Percentiles rank a stretch among this genome's conserved stretches.
phyloP scores from a whole-genome alignment of 2,329 filamentous ascomycete species.

The Beauveria scarabaeidicola region DNA sequence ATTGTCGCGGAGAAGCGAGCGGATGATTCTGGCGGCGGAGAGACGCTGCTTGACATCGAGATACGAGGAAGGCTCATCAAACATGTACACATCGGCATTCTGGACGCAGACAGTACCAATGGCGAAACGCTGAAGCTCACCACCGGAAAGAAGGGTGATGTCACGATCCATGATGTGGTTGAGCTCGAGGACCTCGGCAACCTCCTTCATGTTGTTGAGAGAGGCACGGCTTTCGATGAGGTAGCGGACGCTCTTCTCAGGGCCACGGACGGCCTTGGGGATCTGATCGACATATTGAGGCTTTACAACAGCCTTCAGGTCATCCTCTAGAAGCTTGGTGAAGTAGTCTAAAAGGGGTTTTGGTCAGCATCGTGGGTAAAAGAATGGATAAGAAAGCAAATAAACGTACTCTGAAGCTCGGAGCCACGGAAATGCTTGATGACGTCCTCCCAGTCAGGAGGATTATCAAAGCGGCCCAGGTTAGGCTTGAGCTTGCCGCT shows the following conservation, averaged over 20 bases:
- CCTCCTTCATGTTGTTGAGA: constrained; percentile 72
- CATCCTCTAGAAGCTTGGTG: constrained; percentile 93
- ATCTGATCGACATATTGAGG: constrained; percentile 99
- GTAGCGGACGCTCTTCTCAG: constrained; percentile 68
- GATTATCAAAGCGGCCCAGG: constrained; percentile 87
- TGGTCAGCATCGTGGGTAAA: background rate
- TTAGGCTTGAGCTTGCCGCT: constrained; percentile 98
- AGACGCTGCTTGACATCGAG: constrained; percentile 99
- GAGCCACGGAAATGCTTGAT: constrained; percentile 97
- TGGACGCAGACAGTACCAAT: constrained; percentile 95
- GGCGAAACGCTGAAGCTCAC: constrained; percentile 95
- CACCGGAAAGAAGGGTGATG: constrained; percentile 82
- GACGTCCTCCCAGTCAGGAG: constrained; percentile 98
- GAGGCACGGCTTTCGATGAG: constrained; percentile 70
- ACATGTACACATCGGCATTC: constrained; percentile 98
- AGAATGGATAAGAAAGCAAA: background rate
- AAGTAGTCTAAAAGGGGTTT: constrained; percentile 66
- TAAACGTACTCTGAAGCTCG: constrained; percentile 77
- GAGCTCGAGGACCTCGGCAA: constrained; percentile 77
- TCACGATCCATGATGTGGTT: constrained; percentile 88
- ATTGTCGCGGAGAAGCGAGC: constrained; percentile 76
- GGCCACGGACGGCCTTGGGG: constrained; percentile 77
- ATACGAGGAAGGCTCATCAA: constrained; percentile 97
- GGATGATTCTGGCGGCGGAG: constrained; percentile 83
- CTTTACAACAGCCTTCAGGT: constrained; percentile 96